Base-by-base conservation (phyloP, 2,329 filamentous ascomycete species). In the Cladobotryum protrusum region DNA sequence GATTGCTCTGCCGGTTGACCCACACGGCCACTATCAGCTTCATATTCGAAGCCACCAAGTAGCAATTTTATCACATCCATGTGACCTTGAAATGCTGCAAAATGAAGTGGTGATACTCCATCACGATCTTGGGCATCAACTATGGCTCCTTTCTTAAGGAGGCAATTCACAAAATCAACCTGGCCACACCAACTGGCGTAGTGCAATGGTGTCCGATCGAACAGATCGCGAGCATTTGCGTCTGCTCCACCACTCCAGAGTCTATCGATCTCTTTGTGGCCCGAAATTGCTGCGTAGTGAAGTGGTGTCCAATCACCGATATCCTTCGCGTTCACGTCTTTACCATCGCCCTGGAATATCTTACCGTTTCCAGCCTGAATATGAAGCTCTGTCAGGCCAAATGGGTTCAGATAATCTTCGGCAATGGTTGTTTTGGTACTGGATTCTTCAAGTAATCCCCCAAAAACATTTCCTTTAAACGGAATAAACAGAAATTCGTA, bases 241-340 rank as follows among this genome's bases (percentile, higher is more conserved):
- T 14, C 36, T 3, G 37, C 14, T 1, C 12, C 12, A 7, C 1
- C 24, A 8, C 9, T 29, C 6, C 29, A 29, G 18, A 15, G 35
- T 8, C 36, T 17, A 5, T 18, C 12, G 13, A 42, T 32, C 3
- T n/a, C 15, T 5, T 39, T 8, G 5, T 12, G 12, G 12, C 34
- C 18, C n/a, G 17, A 20, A 7, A 24, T 32, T n/a, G 48, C 48
- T n/a, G 43, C 43, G 41, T 50, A 50, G 19, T 50, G 48, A 13
- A 50, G 48, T 2, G 37, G 48, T 14, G 48, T 40, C 48, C 44
- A 50, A 6, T 29, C 48, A 1, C 40, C 29, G 7, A 32, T 20
- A 20, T 50, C 48, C 2, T 6, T 13, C 11, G 29, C 44, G 4
- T 37, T 29, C 5, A 49, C 13, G 6, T 9, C 11, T 34, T 40